Evolutionary conservation across 495 filamentous ascomycete species (phyloP), one percentile per base, ranked within the genome.

Genomic region (Lasiosphaeria miniovina): DNA sequence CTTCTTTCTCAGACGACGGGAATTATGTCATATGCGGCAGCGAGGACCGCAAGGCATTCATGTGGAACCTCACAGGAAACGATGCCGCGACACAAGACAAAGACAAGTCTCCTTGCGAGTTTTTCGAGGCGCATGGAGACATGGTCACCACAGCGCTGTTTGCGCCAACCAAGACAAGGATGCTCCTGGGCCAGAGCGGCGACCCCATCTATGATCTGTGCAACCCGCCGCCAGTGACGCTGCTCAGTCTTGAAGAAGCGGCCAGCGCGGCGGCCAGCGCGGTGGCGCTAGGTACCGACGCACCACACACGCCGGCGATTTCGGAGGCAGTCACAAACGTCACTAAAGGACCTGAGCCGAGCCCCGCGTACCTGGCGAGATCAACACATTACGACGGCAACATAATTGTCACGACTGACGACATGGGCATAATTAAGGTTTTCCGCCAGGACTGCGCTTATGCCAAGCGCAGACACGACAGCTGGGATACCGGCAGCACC

Each of bases 161-260:
- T 62, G 95, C 95, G 0, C 95, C 94, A 0, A 82, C 82, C 1
- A 84, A 82, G 58, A 90, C 91, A 4, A 83, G 90, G 60, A 88
- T 91, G 69, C 77, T 90, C 3, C 79, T 99, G 0, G 86, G 86
- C 14, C 77, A 81, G 36, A 94, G 91, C 8, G 89, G 90, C 55
- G 94, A 99, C 69, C 95, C 93, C 7, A 82, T 99, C 36, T 99
- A 91, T 70, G 93, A 97, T 67, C 82, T 98, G 24, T 98, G 94
- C 77, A 97, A 99, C 66, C 94, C 94, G 9, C 93, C 93, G 8
- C 93, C 92, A 0, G 84, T 99, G 8, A 92, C 88, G 2, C 84
- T 99, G 7, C 77, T 92, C 38, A 89, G 84, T 60, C 79, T 87
- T n/a, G 84, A 86, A 38, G 89, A 93, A 55, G 70, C 70, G 7